phyloP scores from a whole-genome alignment of 352 stramenopile genomes.

The Phytopythium aichiense region DNA sequence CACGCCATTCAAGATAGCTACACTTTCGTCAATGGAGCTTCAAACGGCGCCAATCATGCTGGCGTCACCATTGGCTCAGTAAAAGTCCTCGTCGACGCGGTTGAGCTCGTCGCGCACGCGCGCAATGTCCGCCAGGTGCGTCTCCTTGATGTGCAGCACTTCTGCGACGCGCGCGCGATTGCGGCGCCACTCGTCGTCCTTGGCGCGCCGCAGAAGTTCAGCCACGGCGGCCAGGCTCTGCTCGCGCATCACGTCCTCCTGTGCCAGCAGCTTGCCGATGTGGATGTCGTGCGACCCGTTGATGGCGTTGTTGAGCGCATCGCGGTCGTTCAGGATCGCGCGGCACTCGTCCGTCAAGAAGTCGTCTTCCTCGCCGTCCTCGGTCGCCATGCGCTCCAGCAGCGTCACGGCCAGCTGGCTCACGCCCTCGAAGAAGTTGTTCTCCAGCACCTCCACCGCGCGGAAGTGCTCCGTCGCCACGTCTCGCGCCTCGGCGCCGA shows the following conservation, averaged over 20 bases:
- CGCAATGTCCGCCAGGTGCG: constrained; percentile 55
- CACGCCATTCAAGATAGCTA: background rate
- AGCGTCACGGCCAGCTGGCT: constrained; percentile 72
- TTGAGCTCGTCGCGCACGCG: constrained; percentile 71
- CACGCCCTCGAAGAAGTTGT: constrained; percentile 89
- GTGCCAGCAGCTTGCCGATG: constrained; percentile 83
- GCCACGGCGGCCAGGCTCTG: constrained; percentile 72
- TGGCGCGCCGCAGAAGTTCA: constrained; percentile 52
- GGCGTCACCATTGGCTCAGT: no score
- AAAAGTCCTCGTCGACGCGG: constrained; percentile 77
- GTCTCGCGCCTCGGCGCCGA: constrained; percentile 58
- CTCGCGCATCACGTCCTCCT: constrained; percentile 83
- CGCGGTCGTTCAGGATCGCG: constrained; percentile 75
- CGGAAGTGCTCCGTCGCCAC: constrained; percentile 85
- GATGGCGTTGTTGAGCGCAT: constrained; percentile 84
- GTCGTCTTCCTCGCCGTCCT: constrained; percentile 77
- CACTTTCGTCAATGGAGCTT: background rate
- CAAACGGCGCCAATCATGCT: no score
- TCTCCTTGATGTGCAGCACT: constrained; percentile 73
- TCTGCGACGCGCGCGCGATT: constrained; percentile 72
- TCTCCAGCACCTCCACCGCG: constrained; percentile 87
- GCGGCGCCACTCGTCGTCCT: constrained; percentile 66
- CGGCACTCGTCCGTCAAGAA: constrained; percentile 77
- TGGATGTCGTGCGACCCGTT: constrained; percentile 91
- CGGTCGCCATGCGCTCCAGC: constrained; percentile 70